phyloP scores from a whole-genome alignment of 1,139 yeast species.

The Hemisphaericaspora subhashii region DNA sequence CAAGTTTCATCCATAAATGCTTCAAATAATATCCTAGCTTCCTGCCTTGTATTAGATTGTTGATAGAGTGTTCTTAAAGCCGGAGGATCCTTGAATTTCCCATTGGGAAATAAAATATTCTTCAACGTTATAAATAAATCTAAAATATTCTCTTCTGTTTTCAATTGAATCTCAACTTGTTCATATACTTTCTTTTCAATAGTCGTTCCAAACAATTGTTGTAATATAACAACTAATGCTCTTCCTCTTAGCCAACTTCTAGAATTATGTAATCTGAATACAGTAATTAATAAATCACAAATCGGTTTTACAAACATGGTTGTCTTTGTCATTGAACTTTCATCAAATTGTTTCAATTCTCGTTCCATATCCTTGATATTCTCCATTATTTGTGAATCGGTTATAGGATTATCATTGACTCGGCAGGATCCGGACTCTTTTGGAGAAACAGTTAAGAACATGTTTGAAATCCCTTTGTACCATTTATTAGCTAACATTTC shows the following conservation, averaged over 20 bases:
- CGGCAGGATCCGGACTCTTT: neutral
- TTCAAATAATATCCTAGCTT: constrained; percentile 58
- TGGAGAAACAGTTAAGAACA: neutral
- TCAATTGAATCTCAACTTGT: constrained; percentile 29
- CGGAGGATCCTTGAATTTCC: constrained; percentile 49
- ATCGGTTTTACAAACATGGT: constrained; percentile 70
- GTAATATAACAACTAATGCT: constrained; percentile 77
- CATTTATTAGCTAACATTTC: constrained; percentile 45
- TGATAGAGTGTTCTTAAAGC: constrained; percentile 50
- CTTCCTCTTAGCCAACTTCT: constrained; percentile 82
- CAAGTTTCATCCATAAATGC: constrained; percentile 63
- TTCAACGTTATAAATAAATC: constrained; percentile 46
- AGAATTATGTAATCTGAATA: constrained; percentile 67
- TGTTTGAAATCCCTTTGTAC: constrained; percentile 44
- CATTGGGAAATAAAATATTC: constrained; percentile 64
- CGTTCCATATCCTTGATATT: constrained; percentile 43
- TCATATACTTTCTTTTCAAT: constrained; percentile 69
- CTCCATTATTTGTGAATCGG: constrained; percentile 21
- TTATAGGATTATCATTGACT: neutral
- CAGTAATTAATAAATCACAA: constrained; percentile 68
- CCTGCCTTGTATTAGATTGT: constrained; percentile 52
- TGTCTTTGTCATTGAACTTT: constrained; percentile 19
- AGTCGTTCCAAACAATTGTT: constrained; percentile 85
- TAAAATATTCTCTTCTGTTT: constrained; percentile 51
- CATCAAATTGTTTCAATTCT: constrained; percentile 43